phyloP scores from a whole-genome alignment of 805 yeast species.

The Candida sanyiensis region DNA sequence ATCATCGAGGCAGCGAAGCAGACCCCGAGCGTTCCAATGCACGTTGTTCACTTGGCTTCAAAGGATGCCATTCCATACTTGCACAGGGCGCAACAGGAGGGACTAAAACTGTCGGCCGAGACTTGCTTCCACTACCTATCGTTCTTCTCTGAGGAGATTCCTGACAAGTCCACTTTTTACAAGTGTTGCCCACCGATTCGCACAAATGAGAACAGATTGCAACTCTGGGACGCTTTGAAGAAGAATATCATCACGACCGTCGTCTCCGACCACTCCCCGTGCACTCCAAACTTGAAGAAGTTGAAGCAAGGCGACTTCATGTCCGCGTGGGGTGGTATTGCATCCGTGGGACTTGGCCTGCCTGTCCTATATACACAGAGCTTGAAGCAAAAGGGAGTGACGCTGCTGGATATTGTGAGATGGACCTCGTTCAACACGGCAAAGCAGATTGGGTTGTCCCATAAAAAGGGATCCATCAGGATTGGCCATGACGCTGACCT shows the following conservation, averaged over 20 bases:
- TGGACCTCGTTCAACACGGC: slow-evolving; percentile 89
- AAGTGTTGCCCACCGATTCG: slow-evolving; percentile 97
- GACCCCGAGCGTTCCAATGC: slow-evolving; percentile 62
- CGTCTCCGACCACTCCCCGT: slow-evolving; percentile 94
- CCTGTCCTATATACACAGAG: slow-evolving; percentile 79
- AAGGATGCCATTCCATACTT: slow-evolving; percentile 76
- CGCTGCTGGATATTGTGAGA: slow-evolving; percentile 55
- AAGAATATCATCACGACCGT: slow-evolving; percentile 69
- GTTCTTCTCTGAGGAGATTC: slow-evolving; percentile 69
- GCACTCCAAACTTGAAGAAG: slow-evolving; percentile 86
- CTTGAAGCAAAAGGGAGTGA: slow-evolving; percentile 44
- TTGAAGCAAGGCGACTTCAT: slow-evolving; percentile 81
- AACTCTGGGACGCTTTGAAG: slow-evolving; percentile 73
- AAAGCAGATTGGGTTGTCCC: slow-evolving; percentile 69
- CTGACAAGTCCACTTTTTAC: slow-evolving; percentile 72
- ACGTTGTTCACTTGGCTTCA: slow-evolving; percentile 87
- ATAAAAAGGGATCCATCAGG: slow-evolving; percentile 65
- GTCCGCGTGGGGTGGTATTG: slow-evolving; percentile 94
- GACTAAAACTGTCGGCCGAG: slow-evolving; percentile 73
- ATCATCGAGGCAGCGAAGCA: slow-evolving; percentile 57
- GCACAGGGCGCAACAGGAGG: slow-evolving; percentile 51
- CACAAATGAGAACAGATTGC: slow-evolving; percentile 59
- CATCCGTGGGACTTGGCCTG: slow-evolving; percentile 88
- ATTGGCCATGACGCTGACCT: slow-evolving; percentile 88
- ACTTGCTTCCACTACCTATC: slow-evolving; percentile 92